phyloP scores from a whole-genome alignment of 768 basidiomycete species.

The Neoboletus brunneissimus region DNA sequence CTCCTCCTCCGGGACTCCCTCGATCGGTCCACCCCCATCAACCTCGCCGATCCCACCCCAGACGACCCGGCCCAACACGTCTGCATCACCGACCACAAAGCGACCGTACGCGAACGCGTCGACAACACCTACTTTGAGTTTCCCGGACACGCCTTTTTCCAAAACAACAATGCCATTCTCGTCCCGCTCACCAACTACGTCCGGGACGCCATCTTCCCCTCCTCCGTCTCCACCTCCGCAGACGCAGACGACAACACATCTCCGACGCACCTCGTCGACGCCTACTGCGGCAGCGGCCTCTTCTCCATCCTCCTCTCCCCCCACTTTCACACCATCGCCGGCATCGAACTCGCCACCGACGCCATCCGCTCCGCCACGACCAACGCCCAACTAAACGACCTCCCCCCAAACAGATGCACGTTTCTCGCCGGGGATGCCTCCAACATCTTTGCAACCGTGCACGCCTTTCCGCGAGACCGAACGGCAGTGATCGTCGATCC shows the following conservation, averaged over 20 bases:
- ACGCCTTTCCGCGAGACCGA: conserved; percentile 57
- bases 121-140: conserved; percentile 83
- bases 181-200: conserved; percentile 84
- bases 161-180: conserved; percentile 95
- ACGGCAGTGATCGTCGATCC: conserved; percentile 86
- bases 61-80: conserved; percentile 58
- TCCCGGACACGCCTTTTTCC: conserved; percentile 89
- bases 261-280: conserved; percentile 89
- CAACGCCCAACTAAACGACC: conserved; percentile 64
- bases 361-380: conserved; percentile 65
- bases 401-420: conserved; percentile 52
- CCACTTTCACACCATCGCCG: conserved; percentile 71
- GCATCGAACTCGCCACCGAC: conserved; percentile 80
- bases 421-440: conserved; percentile 85
- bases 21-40: conserved; percentile 27
- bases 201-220: conserved; percentile 61
- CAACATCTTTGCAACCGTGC: conserved; percentile 72
- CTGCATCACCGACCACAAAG: conserved; percentile 82
- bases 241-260: not conserved
- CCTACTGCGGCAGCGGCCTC: conserved; percentile 89
- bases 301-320: conserved; percentile 83
- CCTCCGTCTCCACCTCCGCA: conserved; percentile 15
- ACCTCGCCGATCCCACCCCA: conserved; percentile 22
- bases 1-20: conserved; percentile 88
- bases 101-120: conserved; percentile 78